Evolutionary conservation across 2,329 filamentous ascomycete species (phyloP).

Genomic region (Hypoxylon sp.): DNA sequence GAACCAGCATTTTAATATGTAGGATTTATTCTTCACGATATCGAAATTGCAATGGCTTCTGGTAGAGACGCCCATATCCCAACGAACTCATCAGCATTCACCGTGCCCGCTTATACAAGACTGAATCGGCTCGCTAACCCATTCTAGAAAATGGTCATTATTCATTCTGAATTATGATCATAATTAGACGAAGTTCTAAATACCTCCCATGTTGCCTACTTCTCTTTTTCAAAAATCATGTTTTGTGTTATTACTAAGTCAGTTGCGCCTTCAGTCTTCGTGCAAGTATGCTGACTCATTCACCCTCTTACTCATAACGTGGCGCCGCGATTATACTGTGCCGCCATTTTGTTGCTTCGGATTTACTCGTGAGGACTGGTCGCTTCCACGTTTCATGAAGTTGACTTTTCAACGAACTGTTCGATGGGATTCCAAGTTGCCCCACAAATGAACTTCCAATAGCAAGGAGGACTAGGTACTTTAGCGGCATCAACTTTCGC

Average conservation of each 20-base stretch:
- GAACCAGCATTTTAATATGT: slow-evolving; percentile 22
- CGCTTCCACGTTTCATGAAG: background rate
- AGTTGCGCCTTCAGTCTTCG: background rate
- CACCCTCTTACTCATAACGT: background rate
- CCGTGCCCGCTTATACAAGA: background rate
- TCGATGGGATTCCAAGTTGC: background rate
- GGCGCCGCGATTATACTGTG: background rate
- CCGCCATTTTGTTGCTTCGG: too few species aligned
- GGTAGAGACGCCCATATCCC: background rate
- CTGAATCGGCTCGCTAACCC: background rate
- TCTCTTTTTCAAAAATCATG: too few species aligned
- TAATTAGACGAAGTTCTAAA: background rate
- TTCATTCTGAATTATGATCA: background rate
- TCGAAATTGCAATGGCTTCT: background rate
- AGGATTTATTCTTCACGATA: slow-evolving; percentile 14
- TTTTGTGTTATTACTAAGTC: too few species aligned
- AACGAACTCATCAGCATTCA: background rate
- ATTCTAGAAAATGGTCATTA: background rate
- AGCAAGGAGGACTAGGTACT: background rate
- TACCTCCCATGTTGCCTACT: background rate
- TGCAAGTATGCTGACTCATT: background rate
- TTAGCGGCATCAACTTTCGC: background rate
- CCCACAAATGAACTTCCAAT: background rate
- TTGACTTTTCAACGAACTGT: background rate
- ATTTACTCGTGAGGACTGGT: background rate